These are phyloP conservation scores for Phytophthora idaei DNA, from an alignment of 352 stramenopile genomes.

Conservation along the genomic window DNA sequence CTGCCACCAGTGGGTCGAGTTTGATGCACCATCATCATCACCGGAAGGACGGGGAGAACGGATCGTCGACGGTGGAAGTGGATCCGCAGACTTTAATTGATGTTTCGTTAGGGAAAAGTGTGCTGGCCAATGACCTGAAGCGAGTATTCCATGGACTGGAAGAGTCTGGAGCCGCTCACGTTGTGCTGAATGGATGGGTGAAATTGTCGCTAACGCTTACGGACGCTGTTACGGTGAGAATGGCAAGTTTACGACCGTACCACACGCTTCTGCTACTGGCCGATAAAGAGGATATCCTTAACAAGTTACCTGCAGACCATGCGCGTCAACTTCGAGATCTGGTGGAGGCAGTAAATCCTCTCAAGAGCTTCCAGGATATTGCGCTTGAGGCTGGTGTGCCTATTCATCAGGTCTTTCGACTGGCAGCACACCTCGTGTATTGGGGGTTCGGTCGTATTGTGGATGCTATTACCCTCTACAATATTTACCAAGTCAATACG, in stretches of 20 bases:
- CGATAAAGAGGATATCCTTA: constrained; percentile 69
- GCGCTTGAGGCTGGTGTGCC: constrained; percentile 76
- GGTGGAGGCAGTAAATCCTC: constrained; percentile 75
- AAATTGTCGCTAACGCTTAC: constrained; percentile 85
- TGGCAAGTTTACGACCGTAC: constrained; percentile 78
- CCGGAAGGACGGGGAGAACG: constrained; percentile 40
- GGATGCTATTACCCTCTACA: constrained; percentile 86
- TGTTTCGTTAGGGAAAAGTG: constrained; percentile 73
- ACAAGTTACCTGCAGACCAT: constrained; percentile 71
- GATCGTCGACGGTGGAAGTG: constrained; percentile 52
- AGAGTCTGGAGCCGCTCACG: constrained; percentile 73
- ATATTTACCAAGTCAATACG: constrained; percentile 83
- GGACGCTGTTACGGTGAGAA: constrained; percentile 61
- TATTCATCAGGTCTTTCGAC: constrained; percentile 83
- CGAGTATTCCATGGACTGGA: constrained; percentile 83
- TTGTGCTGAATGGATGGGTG: constrained; percentile 87
- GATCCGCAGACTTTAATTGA: constrained; percentile 87
- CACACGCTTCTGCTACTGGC: constrained; percentile 79
- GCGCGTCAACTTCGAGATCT: constrained; percentile 78
- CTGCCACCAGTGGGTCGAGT: constrained; percentile 25
- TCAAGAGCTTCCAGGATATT: constrained; percentile 88
- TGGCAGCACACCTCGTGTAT: constrained; percentile 84
- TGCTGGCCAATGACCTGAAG: constrained; percentile 88
- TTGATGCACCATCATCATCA: constrained; percentile 40
- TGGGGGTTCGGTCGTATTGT: constrained; percentile 84